A percentile compares a stretch with the other conserved stretches of the same genome.
Conservation (phyloP, 495 filamentous ascomycete genomes). For the Penicillium ochrochloron region DNA sequence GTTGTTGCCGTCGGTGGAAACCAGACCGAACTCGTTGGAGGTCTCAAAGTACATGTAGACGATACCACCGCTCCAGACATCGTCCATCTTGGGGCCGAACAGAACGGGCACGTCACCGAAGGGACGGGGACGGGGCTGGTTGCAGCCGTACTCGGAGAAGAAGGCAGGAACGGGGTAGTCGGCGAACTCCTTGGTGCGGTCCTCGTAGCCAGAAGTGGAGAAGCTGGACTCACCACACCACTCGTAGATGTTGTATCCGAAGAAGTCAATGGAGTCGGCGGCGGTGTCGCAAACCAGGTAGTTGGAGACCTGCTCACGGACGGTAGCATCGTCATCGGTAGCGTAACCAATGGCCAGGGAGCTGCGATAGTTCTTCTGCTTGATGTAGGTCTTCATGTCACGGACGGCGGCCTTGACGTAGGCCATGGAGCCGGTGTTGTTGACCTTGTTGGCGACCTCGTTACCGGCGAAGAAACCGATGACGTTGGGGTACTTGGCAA, state of each 20-base stretch:
- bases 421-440: slow-evolving; percentile 84
- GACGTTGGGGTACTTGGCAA: slow-evolving; percentile 82
- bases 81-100: slow-evolving; percentile 79
- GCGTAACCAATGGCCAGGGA: slow-evolving; percentile 89
- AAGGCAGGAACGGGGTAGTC: slow-evolving; percentile 92
- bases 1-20: slow-evolving; percentile 58
- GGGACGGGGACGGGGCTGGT: slow-evolving; percentile 70
- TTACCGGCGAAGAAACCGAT: slow-evolving; percentile 98
- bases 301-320: slow-evolving; percentile 76
- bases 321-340: slow-evolving; percentile 84
- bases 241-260: slow-evolving; percentile 99
- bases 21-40: slow-evolving; percentile 87
- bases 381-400: slow-evolving; percentile 94
- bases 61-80: slow-evolving; percentile 91
- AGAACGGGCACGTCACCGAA: slow-evolving; percentile 87
- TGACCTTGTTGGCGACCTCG: slow-evolving; percentile 85
- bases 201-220: slow-evolving; percentile 73
- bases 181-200: slow-evolving; percentile 79
- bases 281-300: slow-evolving; percentile 90
- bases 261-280: slow-evolving; percentile 82
- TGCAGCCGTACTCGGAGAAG: slow-evolving; percentile 99
- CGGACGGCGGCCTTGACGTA: slow-evolving; percentile 98
- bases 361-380: slow-evolving; percentile 69
- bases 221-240: slow-evolving; percentile 91
- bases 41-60: slow-evolving; percentile 99